phyloP scores from a whole-genome alignment of 805 yeast genomes.

The Saccharomycopsis vini region DNA sequence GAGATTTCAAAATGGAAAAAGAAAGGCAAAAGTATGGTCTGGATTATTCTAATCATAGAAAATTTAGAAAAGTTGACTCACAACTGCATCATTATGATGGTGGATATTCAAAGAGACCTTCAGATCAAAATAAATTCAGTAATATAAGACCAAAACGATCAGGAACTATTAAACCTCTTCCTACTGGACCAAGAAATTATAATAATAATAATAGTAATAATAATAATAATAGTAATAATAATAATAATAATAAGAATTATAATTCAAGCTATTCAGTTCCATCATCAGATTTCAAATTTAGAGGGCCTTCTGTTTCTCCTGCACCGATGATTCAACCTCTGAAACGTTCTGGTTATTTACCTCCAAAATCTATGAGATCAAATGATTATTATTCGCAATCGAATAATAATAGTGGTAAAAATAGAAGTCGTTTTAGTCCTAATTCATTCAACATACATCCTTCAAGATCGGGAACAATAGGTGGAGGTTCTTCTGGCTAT shows the following conservation, averaged over 20 bases:
- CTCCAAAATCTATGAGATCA: neutral
- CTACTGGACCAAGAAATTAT: neutral
- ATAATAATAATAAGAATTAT: neutral
- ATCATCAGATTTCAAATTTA: neutral
- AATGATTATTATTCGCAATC: neutral
- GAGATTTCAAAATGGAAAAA: constrained; percentile 17
- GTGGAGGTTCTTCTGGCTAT: constrained; percentile 1
- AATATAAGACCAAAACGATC: constrained; percentile 13
- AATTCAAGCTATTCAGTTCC: neutral
- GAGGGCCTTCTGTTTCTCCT: too few relatives aligned
- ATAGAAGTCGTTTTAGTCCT: neutral
- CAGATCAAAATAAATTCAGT: constrained; percentile 14
- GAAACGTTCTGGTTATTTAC: constrained; percentile 5
- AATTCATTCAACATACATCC: neutral
- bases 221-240: neutral
- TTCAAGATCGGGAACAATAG: constrained; percentile 5
- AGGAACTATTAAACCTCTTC: constrained; percentile 5
- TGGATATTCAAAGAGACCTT: too few relatives aligned
- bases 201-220: too few relatives aligned
- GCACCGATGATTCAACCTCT: too few relatives aligned
- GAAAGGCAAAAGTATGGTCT: constrained; percentile 11
- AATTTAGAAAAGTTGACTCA: constrained; percentile 20
- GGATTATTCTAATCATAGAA: constrained; percentile 8
- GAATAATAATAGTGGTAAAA: neutral
- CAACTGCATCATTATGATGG: constrained; percentile 8